Conservation (phyloP, 192 early-diverging fungal species). For the Endogone sp. region DNA sequence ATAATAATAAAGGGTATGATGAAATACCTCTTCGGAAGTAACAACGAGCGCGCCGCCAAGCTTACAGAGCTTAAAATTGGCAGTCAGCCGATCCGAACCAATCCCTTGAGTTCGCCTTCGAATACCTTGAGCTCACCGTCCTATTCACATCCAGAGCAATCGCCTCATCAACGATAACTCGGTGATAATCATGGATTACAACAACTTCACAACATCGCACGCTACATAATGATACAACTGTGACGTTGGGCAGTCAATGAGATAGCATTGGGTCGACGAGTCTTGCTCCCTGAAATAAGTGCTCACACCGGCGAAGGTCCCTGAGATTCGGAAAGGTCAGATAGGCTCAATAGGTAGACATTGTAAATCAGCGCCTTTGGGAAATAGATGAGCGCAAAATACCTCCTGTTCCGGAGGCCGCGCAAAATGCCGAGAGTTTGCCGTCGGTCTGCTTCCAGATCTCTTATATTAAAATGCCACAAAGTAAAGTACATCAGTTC, state of each 20-base stretch:
- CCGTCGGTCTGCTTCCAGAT: constrained; percentile 1
- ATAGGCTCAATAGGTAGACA: not conserved
- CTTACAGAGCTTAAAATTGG: not conserved
- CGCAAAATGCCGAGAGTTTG: not conserved
- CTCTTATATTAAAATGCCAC: not conserved
- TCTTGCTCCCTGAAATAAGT: constrained; percentile 3
- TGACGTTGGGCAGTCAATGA: constrained; percentile 2
- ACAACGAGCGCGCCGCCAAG: not conserved
- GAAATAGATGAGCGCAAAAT: not conserved
- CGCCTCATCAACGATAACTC: no score
- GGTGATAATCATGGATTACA: no score
- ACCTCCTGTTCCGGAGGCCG: not conserved
- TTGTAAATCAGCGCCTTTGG: no score
- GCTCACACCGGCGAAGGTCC: not conserved
- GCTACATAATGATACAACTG: not conserved
- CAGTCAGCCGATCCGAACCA: not conserved
- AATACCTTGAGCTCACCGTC: not conserved
- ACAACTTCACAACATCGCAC: not conserved
- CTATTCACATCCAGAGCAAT: not conserved
- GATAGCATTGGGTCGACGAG: not conserved
- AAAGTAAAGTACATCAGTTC: not conserved
- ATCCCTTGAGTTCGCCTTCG: no score
- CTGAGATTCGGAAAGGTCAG: not conserved
- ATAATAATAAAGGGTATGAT: not conserved
- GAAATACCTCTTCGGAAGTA: not conserved